phyloP scores from a whole-genome alignment of 1,284 basidiomycete genomes.

The Marasmius oreades region DNA sequence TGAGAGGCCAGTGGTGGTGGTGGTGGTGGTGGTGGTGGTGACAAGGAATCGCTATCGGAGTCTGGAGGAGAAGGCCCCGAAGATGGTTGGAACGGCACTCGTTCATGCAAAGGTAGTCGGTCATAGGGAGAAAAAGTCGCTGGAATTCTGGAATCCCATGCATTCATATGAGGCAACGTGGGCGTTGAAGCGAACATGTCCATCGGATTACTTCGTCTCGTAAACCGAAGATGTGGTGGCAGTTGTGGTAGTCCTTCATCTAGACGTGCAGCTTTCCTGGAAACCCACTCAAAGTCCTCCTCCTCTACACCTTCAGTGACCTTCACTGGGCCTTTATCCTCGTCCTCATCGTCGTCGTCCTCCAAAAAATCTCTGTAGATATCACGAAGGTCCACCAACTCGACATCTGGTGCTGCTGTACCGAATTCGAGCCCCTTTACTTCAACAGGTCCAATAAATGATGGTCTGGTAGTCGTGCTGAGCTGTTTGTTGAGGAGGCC shows the following conservation, averaged over 20 bases:
- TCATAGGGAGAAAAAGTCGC: background rate
- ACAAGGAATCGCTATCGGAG: background rate
- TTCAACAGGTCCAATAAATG: conserved; percentile 90
- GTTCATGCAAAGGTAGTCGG: conserved; percentile 19
- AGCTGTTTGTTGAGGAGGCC: conserved; percentile 82
- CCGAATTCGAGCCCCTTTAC: conserved; percentile 90
- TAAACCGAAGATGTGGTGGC: conserved; percentile 67
- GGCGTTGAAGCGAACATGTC: conserved; percentile 61
- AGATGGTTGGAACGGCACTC: conserved; percentile 21
- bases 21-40: conserved; percentile 18
- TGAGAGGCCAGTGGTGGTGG: background rate
- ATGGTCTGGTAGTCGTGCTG: conserved; percentile 67
- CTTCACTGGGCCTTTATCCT: conserved; percentile 45
- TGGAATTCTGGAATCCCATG: conserved; percentile 39
- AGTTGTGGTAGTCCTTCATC: conserved; percentile 63
- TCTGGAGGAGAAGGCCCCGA: background rate
- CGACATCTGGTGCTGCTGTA: conserved; percentile 76
- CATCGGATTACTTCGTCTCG: conserved; percentile 44
- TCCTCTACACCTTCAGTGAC: conserved; percentile 49
- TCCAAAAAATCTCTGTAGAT: conserved; percentile 93
- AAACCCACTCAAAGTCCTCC: conserved; percentile 77
- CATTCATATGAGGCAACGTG: conserved; percentile 42
- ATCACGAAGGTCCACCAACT: conserved; percentile 89
- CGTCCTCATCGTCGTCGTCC: conserved; percentile 68
- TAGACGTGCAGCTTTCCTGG: conserved; percentile 53